Base-by-base conservation (phyloP, 2,329 filamentous ascomycete genomes). In the Nemania sp. region DNA sequence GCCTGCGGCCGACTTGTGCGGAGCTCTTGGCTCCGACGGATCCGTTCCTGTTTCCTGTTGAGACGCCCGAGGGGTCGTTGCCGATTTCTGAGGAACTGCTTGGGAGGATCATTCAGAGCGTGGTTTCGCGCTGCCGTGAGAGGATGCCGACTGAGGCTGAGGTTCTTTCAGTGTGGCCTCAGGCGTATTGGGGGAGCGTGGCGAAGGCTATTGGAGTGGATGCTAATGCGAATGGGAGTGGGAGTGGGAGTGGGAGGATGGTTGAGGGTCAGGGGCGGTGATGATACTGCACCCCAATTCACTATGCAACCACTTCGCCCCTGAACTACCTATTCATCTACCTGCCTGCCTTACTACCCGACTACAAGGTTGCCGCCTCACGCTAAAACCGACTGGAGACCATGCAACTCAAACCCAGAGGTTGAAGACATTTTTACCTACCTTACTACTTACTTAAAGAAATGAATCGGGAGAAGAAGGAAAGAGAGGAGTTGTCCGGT, bases 31-130 rank as follows among this genome's bases (percentile, higher is more conserved):
- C 78, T 30, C 74, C 79, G 11, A 74, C 75, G 2, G 86, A 89
- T 61, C 77, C 82, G 3, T 88, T 88, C 66, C 66, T 89, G 31
- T 84, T 86, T 62, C 86, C 86, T 0, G 74, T 76, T 28, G 83
- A 86, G 65, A 72, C 80, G 6, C 73, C 75, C 39, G 79, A 80
- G 12, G 76, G 76, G 56, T 75, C 80, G 9, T 69, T 86, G 14
- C 82, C 84, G 3, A 78, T 87, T 48, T 81, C 82, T 15, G 82
- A 86, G 66, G 83, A 86, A 62, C 70, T 86, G 46, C 75, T 87
- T 24, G 78, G 78, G 26, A 73, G 82, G 40, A 84, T 87, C 60
- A 79, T 87, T 54, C 80, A 84, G 70, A 86, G 81, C 64, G 82
- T 86, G 17, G 82, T 83, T 14, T 72, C 76, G 15, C 77, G 82